Base-by-base conservation (phyloP, 2,329 filamentous ascomycete species). In the Zymoseptoria crescenta region DNA sequence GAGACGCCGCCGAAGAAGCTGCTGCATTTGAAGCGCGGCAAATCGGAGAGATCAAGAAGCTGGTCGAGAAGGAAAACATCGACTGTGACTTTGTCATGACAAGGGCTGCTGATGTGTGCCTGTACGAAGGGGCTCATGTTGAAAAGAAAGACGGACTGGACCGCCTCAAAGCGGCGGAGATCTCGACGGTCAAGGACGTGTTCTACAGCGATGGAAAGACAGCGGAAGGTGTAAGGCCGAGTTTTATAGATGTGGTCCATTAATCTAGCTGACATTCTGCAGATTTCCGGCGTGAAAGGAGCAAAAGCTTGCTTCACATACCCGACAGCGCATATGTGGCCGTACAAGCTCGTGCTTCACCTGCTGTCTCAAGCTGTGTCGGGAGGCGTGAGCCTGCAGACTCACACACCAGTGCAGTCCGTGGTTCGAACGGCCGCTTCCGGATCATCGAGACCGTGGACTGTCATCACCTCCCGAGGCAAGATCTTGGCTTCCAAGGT, bases 301-400 rank as follows among this genome's bases (percentile, higher is more conserved):
- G 74, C 74, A 1, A 70, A 72, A 52, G 70, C 67, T 1, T 68
- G 62, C 4, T 70, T 74, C 58, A 71, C 65, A 5, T 75, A 72
- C 53, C 71, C 82, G 54, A 87, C 88, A 0, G 87, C 59, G 16
- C 67, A 66, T n/a, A 59, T 70, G 29, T 69, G 68, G 68, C 68
- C 67, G n/a, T 70, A 68, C 56, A 70, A 70, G 53, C 59, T 69
- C 19, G 63, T 70, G 7, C 56, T 67, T 6, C 62, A 66, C 28
- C 57, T 70, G 8, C 62, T 69, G 10, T 55, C 57, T 3, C 65
- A 64, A 53, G 61, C 67, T 7, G 56, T 69, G 7, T 53, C 62
- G 13, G 82, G 0, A 84, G 62, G 59, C 8, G 84, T 91, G 65
- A 91, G 91, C 66, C 77, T 92, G 21, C 88, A 91, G 73, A 91